Conservation (phyloP, 441 rosid species). For the Euphorbia schlechtendalii region DNA sequence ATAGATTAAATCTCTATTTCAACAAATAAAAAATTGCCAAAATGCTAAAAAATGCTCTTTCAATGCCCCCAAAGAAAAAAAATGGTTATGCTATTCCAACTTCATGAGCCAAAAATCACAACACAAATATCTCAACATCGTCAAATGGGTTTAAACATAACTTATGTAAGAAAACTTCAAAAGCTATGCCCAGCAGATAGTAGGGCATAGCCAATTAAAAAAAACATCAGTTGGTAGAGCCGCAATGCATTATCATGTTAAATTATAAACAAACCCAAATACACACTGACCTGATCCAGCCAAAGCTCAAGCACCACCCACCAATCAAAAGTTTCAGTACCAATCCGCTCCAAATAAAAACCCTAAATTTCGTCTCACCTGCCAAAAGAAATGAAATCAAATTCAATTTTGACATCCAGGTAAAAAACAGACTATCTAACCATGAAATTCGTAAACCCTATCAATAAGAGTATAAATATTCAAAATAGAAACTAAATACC, state of each 20-base stretch:
- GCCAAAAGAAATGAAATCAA: slow-evolving; percentile 23
- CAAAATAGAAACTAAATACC: background rate
- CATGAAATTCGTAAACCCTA: background rate
- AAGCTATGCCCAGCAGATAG: background rate
- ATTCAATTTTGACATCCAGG: slow-evolving; percentile 5
- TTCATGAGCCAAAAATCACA: background rate
- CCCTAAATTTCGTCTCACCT: slow-evolving; percentile 14
- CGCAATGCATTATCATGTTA: background rate
- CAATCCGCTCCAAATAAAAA: slow-evolving; percentile 8
- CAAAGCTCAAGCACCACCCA: slow-evolving; percentile 12
- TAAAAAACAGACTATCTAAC: background rate
- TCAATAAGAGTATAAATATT: background rate
- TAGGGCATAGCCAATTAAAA: background rate
- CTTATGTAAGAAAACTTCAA: background rate
- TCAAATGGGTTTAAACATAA: background rate
- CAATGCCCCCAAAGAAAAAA: background rate
- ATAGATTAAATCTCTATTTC: background rate
- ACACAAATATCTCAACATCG: background rate
- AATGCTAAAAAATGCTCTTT: background rate
- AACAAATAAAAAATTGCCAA: background rate
- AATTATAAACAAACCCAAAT: background rate
- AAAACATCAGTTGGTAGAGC: background rate
- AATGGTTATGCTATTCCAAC: background rate
- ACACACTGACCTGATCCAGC: slow-evolving; percentile 23
- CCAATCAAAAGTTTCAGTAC: slow-evolving; percentile 17